Evolutionary conservation across 2,329 filamentous ascomycete genomes (phyloP), one percentile per base, ranked within the genome.

Genomic region (Paraphaeosphaeria sporulosa): DNA sequence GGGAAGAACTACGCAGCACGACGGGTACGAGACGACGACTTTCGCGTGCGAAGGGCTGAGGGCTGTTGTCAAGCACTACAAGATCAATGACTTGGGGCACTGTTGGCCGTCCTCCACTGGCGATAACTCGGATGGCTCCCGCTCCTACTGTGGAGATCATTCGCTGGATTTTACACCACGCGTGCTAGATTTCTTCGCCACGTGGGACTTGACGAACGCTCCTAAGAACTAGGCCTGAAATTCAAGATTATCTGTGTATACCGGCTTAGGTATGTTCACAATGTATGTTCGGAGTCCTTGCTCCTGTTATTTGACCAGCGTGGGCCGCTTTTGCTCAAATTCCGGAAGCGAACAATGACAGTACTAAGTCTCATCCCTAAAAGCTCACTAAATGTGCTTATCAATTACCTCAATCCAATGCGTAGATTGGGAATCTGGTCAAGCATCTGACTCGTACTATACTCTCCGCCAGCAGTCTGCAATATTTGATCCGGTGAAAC

Each of bases 71-170:
- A 19, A 55, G 40, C 52, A 55, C 12, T 55, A 46, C 27, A 44
- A 55, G 42, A 36, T 55, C n/a, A 32, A 23, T 34, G 40, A 46
- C 12, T 12, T 55, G 40, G 52, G 52, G 4, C 52, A 55, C 27
- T 55, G 52, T 40, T 55, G 52, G 52, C 52, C 52, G 21, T 55
- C 52, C 27, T 55, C 52, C 17, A 55, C 52, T 27, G 52, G 52
- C 6, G 52, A 46, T 9, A 55, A 55, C n/a, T 36, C 52, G 27
- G 52, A 55, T 36, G 42, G 52, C 17, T 21, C 40, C 17, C 40
- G 52, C 17, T 4, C 2, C 23, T 55, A 55, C 12, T 55, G 52
- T 27, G 36, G 36, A 25, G 52, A 55, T 17, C 52, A 55, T 36
- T 55, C 52, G 27, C 19, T 53, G 27, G 52, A 55, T 17, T 55